phyloP scores from a whole-genome alignment of 2,329 filamentous ascomycete species.

The Atkinsonella texensis region DNA sequence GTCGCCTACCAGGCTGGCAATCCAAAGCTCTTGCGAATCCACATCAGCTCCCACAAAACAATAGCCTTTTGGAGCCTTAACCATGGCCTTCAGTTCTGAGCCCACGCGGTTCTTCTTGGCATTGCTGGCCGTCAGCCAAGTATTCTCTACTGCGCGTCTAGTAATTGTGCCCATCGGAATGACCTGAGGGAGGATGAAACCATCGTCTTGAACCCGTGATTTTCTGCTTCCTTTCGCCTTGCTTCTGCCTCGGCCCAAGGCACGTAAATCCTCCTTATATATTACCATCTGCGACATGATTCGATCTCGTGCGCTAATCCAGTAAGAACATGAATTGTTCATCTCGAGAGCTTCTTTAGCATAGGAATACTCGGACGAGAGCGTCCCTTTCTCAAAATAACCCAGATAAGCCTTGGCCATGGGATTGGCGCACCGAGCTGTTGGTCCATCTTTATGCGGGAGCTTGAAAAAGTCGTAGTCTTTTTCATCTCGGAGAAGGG shows the following conservation, averaged over 20 bases:
- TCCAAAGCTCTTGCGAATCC: slow-evolving; percentile 96
- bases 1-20: slow-evolving; percentile 88
- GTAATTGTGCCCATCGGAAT: slow-evolving; percentile 99
- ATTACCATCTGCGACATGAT: slow-evolving; percentile 96
- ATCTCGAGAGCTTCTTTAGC: slow-evolving; percentile 94
- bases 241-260: background rate
- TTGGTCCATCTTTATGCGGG: slow-evolving; percentile 89
- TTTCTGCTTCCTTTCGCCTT: slow-evolving; percentile 8
- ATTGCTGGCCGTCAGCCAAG: slow-evolving; percentile 95
- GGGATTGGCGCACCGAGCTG: slow-evolving; percentile 72
- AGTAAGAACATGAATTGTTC: slow-evolving; percentile 98
- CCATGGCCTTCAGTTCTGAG: slow-evolving; percentile 94
- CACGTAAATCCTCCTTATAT: slow-evolving; percentile 53
- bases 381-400: slow-evolving; percentile 81
- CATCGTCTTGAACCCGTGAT: slow-evolving; percentile 24
- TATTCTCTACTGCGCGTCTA: slow-evolving; percentile 87
- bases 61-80: slow-evolving; percentile 81
- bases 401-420: slow-evolving; percentile 82
- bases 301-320: slow-evolving; percentile 89
- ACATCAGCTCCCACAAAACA: slow-evolving; percentile 95
- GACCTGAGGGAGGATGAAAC: slow-evolving; percentile 87
- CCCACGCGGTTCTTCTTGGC: slow-evolving; percentile 93
- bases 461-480: slow-evolving; percentile 74
- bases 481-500: slow-evolving; percentile 51
- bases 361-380: slow-evolving; percentile 79